Evolutionary conservation across 2,329 filamentous ascomycete species (phyloP).

Genomic region (Westerdykella ornata): DNA sequence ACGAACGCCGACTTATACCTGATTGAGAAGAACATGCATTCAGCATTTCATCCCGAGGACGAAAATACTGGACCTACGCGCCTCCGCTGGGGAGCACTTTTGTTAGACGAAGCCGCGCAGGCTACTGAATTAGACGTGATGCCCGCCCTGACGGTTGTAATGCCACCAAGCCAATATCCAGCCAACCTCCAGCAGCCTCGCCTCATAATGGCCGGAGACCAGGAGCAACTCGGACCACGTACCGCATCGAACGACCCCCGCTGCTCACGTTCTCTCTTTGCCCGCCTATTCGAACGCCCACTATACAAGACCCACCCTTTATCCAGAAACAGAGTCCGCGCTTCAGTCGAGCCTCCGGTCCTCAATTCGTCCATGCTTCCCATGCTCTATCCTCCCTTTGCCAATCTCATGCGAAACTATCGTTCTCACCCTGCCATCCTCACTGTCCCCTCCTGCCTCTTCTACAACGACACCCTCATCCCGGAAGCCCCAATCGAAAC

Average conservation of each 20-base stretch:
- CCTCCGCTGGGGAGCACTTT: slow-evolving; percentile 41
- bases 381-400: slow-evolving; percentile 40
- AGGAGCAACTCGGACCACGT: slow-evolving; percentile 41
- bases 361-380: slow-evolving; percentile 33
- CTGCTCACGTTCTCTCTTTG: slow-evolving; percentile 38
- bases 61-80: neutral
- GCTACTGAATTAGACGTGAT: slow-evolving; percentile 40
- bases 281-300: slow-evolving; percentile 35
- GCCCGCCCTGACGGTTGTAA: slow-evolving; percentile 38
- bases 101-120: slow-evolving; percentile 45
- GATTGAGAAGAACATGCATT: slow-evolving; percentile 30
- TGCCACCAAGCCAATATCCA: slow-evolving; percentile 27
- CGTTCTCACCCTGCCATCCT: slow-evolving; percentile 44
- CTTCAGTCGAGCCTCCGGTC: slow-evolving; percentile 19
- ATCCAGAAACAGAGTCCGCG: slow-evolving; percentile 28
- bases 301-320: slow-evolving; percentile 39
- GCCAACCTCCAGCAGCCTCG: slow-evolving; percentile 24
- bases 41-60: slow-evolving; percentile 26
- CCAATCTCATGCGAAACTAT: slow-evolving; percentile 43
- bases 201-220: slow-evolving; percentile 44
- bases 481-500: slow-evolving; percentile 28
- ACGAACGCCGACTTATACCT: slow-evolving; percentile 39
- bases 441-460: slow-evolving; percentile 37
- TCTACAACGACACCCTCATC: slow-evolving; percentile 43
- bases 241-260: slow-evolving; percentile 30